phyloP scores from a whole-genome alignment of 768 basidiomycete species.

The Lentinus brumalis region DNA sequence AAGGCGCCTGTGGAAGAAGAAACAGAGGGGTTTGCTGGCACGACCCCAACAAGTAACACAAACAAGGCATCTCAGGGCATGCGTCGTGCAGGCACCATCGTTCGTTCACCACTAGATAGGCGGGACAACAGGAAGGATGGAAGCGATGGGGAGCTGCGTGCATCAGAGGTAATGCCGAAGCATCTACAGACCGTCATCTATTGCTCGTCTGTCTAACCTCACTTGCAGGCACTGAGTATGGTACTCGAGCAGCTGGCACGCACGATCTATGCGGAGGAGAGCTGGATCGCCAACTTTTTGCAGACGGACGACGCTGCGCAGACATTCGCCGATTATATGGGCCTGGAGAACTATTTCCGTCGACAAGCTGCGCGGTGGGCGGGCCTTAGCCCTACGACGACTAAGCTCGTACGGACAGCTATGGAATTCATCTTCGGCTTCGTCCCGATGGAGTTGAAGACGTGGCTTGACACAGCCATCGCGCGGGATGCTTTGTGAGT shows the following conservation, averaged over 20 bases:
- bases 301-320: constrained; percentile 87
- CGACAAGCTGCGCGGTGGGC: constrained; percentile 81
- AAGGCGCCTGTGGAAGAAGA: constrained; percentile 71
- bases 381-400: constrained; percentile 66
- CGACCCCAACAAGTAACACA: constrained; percentile 24
- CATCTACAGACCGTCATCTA: not conserved
- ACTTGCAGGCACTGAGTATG: constrained; percentile 65
- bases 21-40: constrained; percentile 53
- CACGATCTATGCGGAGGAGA: constrained; percentile 79
- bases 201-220: not conserved
- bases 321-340: constrained; percentile 96
- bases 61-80: constrained; percentile 61
- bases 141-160: constrained; percentile 60
- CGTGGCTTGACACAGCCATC: constrained; percentile 81
- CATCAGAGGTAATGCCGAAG: constrained; percentile 59
- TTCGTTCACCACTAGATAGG: constrained; percentile 72
- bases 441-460: constrained; percentile 77
- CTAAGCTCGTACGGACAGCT: constrained; percentile 82
- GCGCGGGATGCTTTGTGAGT: constrained; percentile 76
- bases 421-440: constrained; percentile 98
- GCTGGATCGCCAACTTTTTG: constrained; percentile 89
- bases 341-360: constrained; percentile 91
- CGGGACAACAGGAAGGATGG: constrained; percentile 57
- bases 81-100: constrained; percentile 81
- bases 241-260: constrained; percentile 76